Conservation (phyloP, 1,284 basidiomycete genomes). For the Cryptococcus sp. region DNA sequence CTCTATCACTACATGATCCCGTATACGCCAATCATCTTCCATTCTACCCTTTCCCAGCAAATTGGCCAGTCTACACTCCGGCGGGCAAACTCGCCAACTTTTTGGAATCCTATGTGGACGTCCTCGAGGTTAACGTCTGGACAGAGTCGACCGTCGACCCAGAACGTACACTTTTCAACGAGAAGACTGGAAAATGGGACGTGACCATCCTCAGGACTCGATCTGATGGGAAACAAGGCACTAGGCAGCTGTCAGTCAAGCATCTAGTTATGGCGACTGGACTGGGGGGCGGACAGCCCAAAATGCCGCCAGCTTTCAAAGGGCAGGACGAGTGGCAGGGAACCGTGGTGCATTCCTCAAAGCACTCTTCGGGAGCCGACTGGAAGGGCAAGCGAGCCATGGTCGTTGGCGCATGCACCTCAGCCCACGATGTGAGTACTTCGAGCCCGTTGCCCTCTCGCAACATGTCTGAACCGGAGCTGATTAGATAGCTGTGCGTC, state of each 20-base stretch:
- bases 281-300: constrained; percentile 54
- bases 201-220: constrained; percentile 50
- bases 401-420: constrained; percentile 59
- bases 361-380: constrained; percentile 52
- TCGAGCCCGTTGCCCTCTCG: no score
- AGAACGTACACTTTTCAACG: constrained; percentile 49
- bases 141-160: constrained; percentile 52
- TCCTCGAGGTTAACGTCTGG: constrained; percentile 63
- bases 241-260: constrained; percentile 51
- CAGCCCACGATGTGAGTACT: constrained; percentile 47
- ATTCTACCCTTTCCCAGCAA: constrained; percentile 29
- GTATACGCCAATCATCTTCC: constrained; percentile 48
- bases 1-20: constrained; percentile 59
- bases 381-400: constrained; percentile 57
- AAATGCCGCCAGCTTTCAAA: constrained; percentile 48
- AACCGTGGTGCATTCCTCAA: constrained; percentile 54
- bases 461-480: not conserved
- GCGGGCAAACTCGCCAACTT: constrained; percentile 59
- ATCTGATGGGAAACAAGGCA: constrained; percentile 41
- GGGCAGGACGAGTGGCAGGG: constrained; percentile 56
- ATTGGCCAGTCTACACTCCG: constrained; percentile 34
- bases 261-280: constrained; percentile 57
- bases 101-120: constrained; percentile 61
- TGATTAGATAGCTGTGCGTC: constrained; percentile 41
- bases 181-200: constrained; percentile 53